Base-by-base conservation (phyloP, 805 yeast species). In the Schizosaccharomyces osmophilus region DNA sequence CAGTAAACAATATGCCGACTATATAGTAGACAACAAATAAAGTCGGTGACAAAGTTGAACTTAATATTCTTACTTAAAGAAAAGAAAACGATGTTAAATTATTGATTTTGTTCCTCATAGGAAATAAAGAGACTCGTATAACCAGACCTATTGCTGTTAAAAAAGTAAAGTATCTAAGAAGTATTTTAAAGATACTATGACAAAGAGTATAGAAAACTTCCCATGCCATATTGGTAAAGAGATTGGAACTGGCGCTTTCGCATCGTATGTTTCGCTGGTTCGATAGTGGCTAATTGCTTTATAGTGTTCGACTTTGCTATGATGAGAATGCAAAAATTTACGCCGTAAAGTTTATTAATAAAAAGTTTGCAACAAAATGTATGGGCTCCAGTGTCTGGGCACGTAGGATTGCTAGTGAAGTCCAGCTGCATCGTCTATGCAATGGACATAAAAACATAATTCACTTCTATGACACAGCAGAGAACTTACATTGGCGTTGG, bases 241-340 rank as follows among this genome's bases (percentile, higher is more conserved):
- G 0, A 73, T 82, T 15, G 87, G 87, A 0, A 82, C 80, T 64
- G 87, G 87, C 1, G 75, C 85, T 0, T 82, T 82, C 73, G 87
- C 85, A 1, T 74, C 79, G 76, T 73, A 65, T 32, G 76, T 32
- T 42, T 59, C 51, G 9, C 24, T 41, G 22, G 5, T 24, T 24
- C 8, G 1, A 26, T 51, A 13, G 11, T 24, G 11, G 22, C 31
- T 51, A 51, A 45, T 39, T 41, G 13, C 24, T 61, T 69, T 72
- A 9, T 61, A 85, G 82, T 0, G 72, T 73, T 55, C 57, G 57
- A 8, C 4, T 29, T 24, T 51, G 69, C 67, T 42, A 69, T 68
- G 15, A 72, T 70, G 45, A 72, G 75, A 0, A 67, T 67, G 24
- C 73, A 71, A 64, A 36, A 22, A 66, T 77, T 1, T 77, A 80